A percentile compares a stretch with the other conserved stretches of the same genome.
These are phyloP conservation scores for Aspergillus thermomutatus DNA, from an alignment of 2,329 filamentous ascomycete genomes.

Conservation along the genomic window DNA sequence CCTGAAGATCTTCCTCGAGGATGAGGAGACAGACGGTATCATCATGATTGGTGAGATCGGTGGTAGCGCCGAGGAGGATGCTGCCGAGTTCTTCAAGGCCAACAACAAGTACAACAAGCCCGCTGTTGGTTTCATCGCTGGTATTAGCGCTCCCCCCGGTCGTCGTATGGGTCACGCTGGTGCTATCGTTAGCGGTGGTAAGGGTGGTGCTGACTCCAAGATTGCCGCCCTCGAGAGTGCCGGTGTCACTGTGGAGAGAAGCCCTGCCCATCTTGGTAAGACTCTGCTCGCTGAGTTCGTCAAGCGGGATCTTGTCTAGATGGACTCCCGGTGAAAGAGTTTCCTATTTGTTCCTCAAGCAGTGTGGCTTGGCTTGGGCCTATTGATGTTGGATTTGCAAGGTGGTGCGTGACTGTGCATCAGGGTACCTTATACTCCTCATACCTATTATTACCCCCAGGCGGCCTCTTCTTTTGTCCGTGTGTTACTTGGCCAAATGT, in stretches of 20 bases:
- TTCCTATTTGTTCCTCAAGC: neutral
- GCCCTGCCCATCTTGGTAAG: conserved; percentile 88
- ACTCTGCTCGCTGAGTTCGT: conserved; percentile 93
- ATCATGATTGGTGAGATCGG: conserved; percentile 99
- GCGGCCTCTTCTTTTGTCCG: neutral
- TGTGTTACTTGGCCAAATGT: conserved; percentile 16
- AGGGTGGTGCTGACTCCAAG: conserved; percentile 98
- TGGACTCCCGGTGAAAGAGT: neutral
- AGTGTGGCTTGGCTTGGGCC: neutral
- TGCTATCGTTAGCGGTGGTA: conserved; percentile 95
- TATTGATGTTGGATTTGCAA: neutral
- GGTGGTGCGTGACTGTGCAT: neutral
- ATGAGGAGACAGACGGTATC: conserved; percentile 95
- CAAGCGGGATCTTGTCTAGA: conserved; percentile 88
- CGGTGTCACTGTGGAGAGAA: conserved; percentile 94
- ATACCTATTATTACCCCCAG: neutral
- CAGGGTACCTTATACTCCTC: conserved; percentile 1
- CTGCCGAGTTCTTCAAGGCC: conserved; percentile 89
- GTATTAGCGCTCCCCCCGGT: conserved; percentile 94
- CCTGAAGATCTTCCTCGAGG: conserved; percentile 92
- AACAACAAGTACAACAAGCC: conserved; percentile 94
- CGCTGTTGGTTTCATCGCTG: conserved; percentile 96
- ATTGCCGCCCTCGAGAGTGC: conserved; percentile 90
- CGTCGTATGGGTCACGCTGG: conserved; percentile 98
- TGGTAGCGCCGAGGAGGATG: conserved; percentile 95